Percentiles rank a stretch among this genome's conserved stretches.
These are phyloP conservation scores for Colletotrichum godetiae DNA, from an alignment of 2,329 filamentous ascomycete species.

Conservation along the genomic window DNA sequence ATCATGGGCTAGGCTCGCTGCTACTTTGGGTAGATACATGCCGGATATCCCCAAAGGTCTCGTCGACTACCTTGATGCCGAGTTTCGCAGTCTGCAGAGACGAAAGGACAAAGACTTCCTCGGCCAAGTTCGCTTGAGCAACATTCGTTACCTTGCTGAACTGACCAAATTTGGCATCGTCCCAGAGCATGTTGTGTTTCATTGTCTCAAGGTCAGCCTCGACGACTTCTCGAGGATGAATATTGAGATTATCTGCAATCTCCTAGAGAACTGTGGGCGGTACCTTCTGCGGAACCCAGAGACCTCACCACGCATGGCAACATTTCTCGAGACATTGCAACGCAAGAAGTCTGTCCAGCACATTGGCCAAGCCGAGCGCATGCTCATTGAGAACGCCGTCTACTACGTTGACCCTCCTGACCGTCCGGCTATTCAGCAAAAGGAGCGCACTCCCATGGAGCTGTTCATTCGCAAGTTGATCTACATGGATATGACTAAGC, in stretches of 20 bases:
- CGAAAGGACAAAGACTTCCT: constrained; percentile 98
- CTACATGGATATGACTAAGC: constrained; percentile 93
- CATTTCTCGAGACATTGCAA: constrained; percentile 93
- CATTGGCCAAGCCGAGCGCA: constrained; percentile 93
- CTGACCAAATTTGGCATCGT: constrained; percentile 98
- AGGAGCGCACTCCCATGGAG: constrained; percentile 93
- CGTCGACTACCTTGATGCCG: constrained; percentile 92
- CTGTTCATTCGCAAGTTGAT: constrained; percentile 92
- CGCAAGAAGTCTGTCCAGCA: constrained; percentile 97
- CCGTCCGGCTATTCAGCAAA: constrained; percentile 93
- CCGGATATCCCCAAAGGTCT: constrained; percentile 92
- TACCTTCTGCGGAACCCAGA: constrained; percentile 94
- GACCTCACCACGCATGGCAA: constrained; percentile 91
- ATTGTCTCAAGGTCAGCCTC: constrained; percentile 96
- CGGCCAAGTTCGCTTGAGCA: constrained; percentile 91
- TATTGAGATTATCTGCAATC: constrained; percentile 96
- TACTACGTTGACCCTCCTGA: constrained; percentile 98
- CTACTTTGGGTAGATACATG: constrained; percentile 93
- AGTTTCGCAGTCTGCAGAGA: constrained; percentile 95
- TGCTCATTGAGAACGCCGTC: constrained; percentile 97
- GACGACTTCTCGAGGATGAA: constrained; percentile 99
- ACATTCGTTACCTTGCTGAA: constrained; percentile 97
- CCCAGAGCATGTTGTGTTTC: constrained; percentile 98
- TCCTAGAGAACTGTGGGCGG: constrained; percentile 95
- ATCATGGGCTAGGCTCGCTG: constrained; percentile 90